Conservation (phyloP, 495 filamentous ascomycete genomes). For the Saxophila tyrrhenica region DNA sequence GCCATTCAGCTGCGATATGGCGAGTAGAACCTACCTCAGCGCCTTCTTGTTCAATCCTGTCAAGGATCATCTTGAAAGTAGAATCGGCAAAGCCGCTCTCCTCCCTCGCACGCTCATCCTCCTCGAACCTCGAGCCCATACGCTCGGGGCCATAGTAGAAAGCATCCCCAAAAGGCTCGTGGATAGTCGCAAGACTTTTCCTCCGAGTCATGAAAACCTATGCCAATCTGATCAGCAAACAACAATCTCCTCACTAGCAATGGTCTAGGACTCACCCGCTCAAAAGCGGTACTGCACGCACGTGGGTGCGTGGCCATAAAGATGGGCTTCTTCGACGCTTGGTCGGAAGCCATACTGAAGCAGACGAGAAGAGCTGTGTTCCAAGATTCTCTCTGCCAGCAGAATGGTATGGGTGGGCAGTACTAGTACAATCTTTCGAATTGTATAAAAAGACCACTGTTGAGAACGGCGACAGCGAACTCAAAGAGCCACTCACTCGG, state of each 20-base stretch:
- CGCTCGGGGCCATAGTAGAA: constrained; percentile 92
- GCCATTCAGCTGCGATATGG: too few species aligned
- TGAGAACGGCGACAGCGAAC: neutral
- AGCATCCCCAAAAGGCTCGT: constrained; percentile 94
- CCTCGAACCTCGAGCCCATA: constrained; percentile 59
- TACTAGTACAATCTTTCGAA: neutral
- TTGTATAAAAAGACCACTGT: neutral
- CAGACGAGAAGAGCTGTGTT: neutral
- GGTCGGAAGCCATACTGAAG: neutral
- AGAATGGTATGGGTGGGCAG: neutral
- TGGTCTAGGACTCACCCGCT: constrained; percentile 50
- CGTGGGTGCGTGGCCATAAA: constrained; percentile 89
- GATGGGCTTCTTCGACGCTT: constrained; percentile 43
- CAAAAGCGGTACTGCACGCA: constrained; percentile 91
- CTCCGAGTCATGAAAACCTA: constrained; percentile 92
- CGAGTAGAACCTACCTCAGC: constrained; percentile 54
- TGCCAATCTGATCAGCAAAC: constrained; percentile 2
- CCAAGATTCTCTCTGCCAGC: constrained; percentile 1
- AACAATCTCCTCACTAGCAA: neutral
- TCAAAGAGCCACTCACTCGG: neutral
- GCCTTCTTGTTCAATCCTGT: constrained; percentile 53
- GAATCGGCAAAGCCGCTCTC: constrained; percentile 64
- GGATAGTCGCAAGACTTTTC: constrained; percentile 67
- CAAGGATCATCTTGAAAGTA: constrained; percentile 66
- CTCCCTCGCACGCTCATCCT: constrained; percentile 56